Percentiles rank a stretch among this genome's conserved stretches.
phyloP scores from a whole-genome alignment of 352 stramenopile genomes.

The Globisporangium uncinulatum region DNA sequence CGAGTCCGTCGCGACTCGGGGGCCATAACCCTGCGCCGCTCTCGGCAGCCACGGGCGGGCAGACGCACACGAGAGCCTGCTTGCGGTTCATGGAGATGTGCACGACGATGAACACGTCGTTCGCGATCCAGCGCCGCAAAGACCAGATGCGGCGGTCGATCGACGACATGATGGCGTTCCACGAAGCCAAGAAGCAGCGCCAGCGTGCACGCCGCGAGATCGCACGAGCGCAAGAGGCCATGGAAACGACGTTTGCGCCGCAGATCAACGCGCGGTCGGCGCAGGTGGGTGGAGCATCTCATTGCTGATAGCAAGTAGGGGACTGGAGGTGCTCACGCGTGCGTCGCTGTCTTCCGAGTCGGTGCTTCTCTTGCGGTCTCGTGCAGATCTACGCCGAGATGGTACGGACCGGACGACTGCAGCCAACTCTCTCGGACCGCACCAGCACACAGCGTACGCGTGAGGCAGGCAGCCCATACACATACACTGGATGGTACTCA shows the following conservation, averaged over 20 bases:
- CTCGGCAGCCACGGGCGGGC: background rate
- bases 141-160: constrained; percentile 40
- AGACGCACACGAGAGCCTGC: constrained; percentile 32
- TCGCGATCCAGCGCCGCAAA: constrained; percentile 38
- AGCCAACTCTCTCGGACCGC: constrained; percentile 18
- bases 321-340: background rate
- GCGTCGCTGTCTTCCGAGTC: background rate
- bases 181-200: constrained; percentile 35
- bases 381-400: constrained; percentile 44
- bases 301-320: no score
- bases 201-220: constrained; percentile 28
- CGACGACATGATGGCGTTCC: constrained; percentile 46
- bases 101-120: constrained; percentile 39
- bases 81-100: constrained; percentile 51
- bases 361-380: background rate
- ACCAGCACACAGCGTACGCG: constrained; percentile 20
- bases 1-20: constrained; percentile 5
- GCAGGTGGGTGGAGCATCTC: constrained; percentile 17
- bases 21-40: constrained; percentile 1
- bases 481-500: background rate
- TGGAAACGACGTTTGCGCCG: constrained; percentile 41
- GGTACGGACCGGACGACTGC: constrained; percentile 31
- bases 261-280: constrained; percentile 40
- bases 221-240: constrained; percentile 21
- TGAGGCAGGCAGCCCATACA: background rate